These are phyloP conservation scores for Globisporangium mamillatum DNA, from an alignment of 352 stramenopile genomes.

Conservation along the genomic window DNA sequence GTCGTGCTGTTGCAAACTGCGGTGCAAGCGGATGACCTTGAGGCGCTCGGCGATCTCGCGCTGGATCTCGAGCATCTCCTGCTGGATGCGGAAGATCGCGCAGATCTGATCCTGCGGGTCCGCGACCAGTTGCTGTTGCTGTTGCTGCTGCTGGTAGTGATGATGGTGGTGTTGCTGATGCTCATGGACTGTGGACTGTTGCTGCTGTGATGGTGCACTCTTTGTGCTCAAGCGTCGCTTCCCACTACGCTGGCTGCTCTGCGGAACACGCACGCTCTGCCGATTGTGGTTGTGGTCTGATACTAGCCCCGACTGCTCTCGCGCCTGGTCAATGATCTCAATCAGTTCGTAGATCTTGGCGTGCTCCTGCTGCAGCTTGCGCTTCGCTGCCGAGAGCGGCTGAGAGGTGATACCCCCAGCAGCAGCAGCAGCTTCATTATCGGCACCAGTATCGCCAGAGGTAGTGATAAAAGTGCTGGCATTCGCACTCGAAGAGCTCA, in stretches of 20 bases:
- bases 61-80: conserved; percentile 54
- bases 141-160: background rate
- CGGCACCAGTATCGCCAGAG: background rate
- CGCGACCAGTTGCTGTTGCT: conserved; percentile 16
- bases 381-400: conserved; percentile 38
- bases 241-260: background rate
- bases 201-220: background rate
- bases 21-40: conserved; percentile 31
- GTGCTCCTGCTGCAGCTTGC: conserved; percentile 47
- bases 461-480: no score
- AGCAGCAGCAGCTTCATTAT: background rate
- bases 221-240: conserved; percentile 3
- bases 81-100: conserved; percentile 49
- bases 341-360: conserved; percentile 61
- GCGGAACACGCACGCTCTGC: background rate
- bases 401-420: background rate
- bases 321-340: conserved; percentile 52
- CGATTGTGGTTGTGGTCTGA: conserved; percentile 21
- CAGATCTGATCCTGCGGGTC: conserved; percentile 46
- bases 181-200: conserved; percentile 1
- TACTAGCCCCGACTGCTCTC: conserved; percentile 28
- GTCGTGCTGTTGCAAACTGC: conserved; percentile 38
- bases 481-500: background rate
- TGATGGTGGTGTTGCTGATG: conserved; percentile 1
- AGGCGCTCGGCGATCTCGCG: conserved; percentile 49